Percentiles rank a stretch among this genome's conserved stretches.
Evolutionary conservation across 495 filamentous ascomycete species (phyloP).

Genomic region (Neurospora sp.): DNA sequence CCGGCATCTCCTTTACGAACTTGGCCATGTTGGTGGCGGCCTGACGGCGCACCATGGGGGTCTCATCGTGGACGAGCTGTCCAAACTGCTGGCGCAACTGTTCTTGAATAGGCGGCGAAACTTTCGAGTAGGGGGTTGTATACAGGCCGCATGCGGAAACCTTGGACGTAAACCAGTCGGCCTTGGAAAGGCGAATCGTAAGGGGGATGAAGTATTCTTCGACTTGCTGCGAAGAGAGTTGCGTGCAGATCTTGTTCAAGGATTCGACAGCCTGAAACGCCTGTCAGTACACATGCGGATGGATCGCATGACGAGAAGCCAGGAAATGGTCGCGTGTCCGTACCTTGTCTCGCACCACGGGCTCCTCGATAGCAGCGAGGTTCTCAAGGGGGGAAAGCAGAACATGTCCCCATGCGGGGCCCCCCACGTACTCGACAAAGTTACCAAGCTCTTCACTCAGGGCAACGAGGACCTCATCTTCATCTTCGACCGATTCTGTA

Average conservation of each 20-base stretch:
- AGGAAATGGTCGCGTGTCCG: constrained; percentile 6
- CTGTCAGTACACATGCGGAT: constrained; percentile 9
- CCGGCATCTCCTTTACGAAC: constrained; percentile 92
- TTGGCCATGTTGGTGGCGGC: constrained; percentile 93
- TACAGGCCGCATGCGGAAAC: constrained; percentile 95
- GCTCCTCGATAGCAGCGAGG: constrained; percentile 95
- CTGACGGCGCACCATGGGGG: constrained; percentile 95
- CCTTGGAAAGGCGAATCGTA: constrained; percentile 88
- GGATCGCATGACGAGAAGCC: neutral
- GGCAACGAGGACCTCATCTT: constrained; percentile 95
- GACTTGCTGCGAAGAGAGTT: constrained; percentile 82
- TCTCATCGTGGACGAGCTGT: constrained; percentile 91
- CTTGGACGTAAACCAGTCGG: constrained; percentile 99
- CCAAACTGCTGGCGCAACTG: constrained; percentile 81
- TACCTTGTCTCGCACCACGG: constrained; percentile 94
- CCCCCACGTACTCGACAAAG: constrained; percentile 97
- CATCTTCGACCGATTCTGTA: constrained; percentile 94
- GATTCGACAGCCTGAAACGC: constrained; percentile 81
- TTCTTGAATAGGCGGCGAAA: constrained; percentile 74
- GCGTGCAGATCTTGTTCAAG: constrained; percentile 93
- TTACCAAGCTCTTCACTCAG: constrained; percentile 90
- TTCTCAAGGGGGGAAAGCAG: constrained; percentile 96
- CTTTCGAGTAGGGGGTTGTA: constrained; percentile 82
- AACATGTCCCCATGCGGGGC: constrained; percentile 87
- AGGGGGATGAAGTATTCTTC: constrained; percentile 96